These are phyloP conservation scores for Vigna mungo DNA, from an alignment of 306 rosid species.

Conservation along the genomic window DNA sequence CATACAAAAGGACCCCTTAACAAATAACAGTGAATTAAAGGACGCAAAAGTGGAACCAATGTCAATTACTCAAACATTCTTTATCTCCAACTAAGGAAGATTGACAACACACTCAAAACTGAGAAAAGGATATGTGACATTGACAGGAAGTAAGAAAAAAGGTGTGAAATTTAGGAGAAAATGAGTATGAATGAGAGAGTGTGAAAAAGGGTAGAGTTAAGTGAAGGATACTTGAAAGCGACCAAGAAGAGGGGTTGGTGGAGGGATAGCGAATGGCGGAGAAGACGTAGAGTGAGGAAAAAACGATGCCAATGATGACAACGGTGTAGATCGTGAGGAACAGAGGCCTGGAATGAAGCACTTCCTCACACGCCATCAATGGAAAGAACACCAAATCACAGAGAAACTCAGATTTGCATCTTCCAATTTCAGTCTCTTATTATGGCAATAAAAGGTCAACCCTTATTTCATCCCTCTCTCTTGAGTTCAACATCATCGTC, in stretches of 20 bases:
- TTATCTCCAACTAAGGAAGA: not conserved
- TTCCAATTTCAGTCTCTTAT: slow-evolving; percentile 4
- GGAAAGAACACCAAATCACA: slow-evolving; percentile 4
- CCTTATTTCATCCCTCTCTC: not conserved
- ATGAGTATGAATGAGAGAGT: not conserved
- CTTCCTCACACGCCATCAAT: slow-evolving; percentile 57
- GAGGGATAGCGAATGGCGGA: slow-evolving; percentile 65
- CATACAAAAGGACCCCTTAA: not conserved
- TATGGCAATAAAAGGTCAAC: slow-evolving; percentile 6
- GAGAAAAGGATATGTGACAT: slow-evolving; percentile 30
- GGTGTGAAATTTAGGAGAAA: not conserved
- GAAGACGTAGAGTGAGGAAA: slow-evolving; percentile 76
- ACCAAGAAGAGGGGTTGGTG: slow-evolving; percentile 51
- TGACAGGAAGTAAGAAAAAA: slow-evolving; percentile 39
- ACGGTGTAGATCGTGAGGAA: slow-evolving; percentile 71
- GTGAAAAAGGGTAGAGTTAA: slow-evolving; percentile 3
- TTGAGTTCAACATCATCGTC: not conserved
- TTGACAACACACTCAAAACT: not conserved
- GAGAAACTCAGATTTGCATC: not conserved
- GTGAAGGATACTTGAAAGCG: slow-evolving; percentile 51
- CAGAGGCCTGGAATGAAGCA: slow-evolving; percentile 67
- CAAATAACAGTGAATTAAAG: not conserved
- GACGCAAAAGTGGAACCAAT: not conserved
- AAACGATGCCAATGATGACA: slow-evolving; percentile 64
- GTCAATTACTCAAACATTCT: slow-evolving; percentile 7